Evolutionary conservation across 1,284 basidiomycete genomes (phyloP).

Genomic region (Cryptococcus maquisensis): DNA sequence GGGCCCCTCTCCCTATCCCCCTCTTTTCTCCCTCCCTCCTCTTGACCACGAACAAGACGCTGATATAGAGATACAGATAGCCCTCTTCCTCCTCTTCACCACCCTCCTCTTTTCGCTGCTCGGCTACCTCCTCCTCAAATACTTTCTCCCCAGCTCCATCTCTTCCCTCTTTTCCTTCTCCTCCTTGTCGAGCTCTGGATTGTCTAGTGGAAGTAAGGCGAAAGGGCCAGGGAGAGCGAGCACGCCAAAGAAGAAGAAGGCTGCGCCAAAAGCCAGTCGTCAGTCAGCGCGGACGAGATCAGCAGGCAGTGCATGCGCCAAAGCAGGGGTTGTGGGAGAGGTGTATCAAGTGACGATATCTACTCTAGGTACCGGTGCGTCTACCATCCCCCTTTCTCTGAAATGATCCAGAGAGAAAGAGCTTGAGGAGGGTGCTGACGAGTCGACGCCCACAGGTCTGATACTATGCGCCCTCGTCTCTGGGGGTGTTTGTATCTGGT

Average conservation of each 20-base stretch:
- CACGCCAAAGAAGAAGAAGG: background rate
- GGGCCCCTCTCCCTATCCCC: background rate
- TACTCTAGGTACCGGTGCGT: background rate
- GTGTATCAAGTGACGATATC: background rate
- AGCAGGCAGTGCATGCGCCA: background rate
- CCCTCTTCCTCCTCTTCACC: slow-evolving; percentile 2
- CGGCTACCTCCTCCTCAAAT: slow-evolving; percentile 7
- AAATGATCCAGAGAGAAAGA: background rate
- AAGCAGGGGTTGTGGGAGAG: background rate
- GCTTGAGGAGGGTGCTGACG: background rate
- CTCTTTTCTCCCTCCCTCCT: background rate
- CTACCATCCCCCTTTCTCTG: background rate
- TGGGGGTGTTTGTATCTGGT: slow-evolving; percentile 5
- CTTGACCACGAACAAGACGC: background rate
- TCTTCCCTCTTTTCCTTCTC: background rate
- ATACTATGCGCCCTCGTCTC: slow-evolving; percentile 7
- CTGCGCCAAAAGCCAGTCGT: background rate
- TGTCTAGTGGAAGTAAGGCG: no score
- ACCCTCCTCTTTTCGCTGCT: slow-evolving; percentile 5
- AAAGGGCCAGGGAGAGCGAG: background rate
- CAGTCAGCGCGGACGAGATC: no score
- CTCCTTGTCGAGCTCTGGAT: background rate
- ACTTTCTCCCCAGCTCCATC: slow-evolving; percentile 3
- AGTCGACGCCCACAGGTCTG: background rate
- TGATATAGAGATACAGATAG: slow-evolving; percentile 3